A percentile compares a stretch with the other conserved stretches of the same genome.
Conservation (phyloP, 345 rosid species). For the Corchorus olitorius region DNA sequence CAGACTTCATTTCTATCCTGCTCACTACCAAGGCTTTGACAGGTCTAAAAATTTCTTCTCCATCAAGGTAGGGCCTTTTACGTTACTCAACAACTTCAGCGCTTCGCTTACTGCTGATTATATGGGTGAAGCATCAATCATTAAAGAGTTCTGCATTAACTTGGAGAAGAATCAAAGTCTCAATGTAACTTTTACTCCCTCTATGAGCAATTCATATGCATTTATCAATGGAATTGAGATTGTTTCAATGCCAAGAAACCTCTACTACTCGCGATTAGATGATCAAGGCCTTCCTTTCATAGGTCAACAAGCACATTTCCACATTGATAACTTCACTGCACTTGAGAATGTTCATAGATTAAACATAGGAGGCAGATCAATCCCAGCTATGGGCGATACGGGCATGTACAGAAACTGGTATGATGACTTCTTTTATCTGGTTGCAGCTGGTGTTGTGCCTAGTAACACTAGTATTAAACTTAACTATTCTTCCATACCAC, state of each 20-base stretch:
- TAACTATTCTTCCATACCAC: not conserved
- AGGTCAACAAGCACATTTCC: not conserved
- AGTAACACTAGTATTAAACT: not conserved
- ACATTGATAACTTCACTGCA: constrained; percentile 11
- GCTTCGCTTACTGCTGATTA: not conserved
- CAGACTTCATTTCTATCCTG: constrained; percentile 7
- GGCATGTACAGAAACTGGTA: constrained; percentile 14
- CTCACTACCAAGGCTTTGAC: not conserved
- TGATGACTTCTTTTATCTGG: not conserved
- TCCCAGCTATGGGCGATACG: not conserved
- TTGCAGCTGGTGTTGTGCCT: not conserved
- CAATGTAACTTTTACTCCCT: constrained; percentile 14
- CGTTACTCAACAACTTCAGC: constrained; percentile 1
- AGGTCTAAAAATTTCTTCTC: not conserved
- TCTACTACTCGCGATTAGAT: not conserved
- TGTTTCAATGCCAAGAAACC: constrained; percentile 7
- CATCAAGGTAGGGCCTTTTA: not conserved
- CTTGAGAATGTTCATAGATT: constrained; percentile 11
- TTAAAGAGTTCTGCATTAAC: constrained; percentile 1
- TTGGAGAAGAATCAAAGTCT: constrained; percentile 8
- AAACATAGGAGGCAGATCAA: not conserved
- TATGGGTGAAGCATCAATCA: not conserved
- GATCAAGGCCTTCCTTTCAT: not conserved
- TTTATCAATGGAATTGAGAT: constrained; percentile 19
- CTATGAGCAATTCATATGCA: not conserved